A percentile compares a stretch with the other conserved stretches of the same genome.
These are phyloP conservation scores for Murraya paniculata DNA, from an alignment of 345 rosid genomes.

Conservation along the genomic window DNA sequence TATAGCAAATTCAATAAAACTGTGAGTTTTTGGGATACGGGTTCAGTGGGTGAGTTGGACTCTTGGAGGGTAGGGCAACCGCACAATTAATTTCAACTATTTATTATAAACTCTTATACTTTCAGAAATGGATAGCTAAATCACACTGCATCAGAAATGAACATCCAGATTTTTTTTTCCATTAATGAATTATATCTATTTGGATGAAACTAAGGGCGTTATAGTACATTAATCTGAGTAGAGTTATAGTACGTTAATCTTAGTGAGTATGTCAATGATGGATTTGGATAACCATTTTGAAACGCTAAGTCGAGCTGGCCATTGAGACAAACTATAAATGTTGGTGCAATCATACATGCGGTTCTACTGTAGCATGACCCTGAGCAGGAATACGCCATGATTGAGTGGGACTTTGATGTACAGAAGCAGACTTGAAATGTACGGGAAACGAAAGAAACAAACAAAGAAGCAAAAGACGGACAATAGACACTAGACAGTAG, in stretches of 20 bases:
- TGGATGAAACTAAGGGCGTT: too few relatives aligned
- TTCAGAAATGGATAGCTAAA: too few relatives aligned
- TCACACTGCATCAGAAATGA: too few relatives aligned
- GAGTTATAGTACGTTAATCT: too few relatives aligned
- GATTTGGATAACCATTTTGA: not conserved
- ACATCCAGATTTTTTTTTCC: too few relatives aligned
- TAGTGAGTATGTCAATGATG: too few relatives aligned
- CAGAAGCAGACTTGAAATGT: constrained; percentile 21
- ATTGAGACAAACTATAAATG: not conserved
- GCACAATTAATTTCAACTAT: not conserved
- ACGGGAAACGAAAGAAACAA: constrained; percentile 28
- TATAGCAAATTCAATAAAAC: not conserved
- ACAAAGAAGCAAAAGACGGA: not conserved
- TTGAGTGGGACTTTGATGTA: constrained; percentile 20
- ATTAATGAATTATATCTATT: too few relatives aligned
- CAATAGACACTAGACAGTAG: constrained; percentile 3
- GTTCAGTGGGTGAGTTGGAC: not conserved
- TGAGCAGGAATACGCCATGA: constrained; percentile 23
- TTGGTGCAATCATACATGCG: not conserved
- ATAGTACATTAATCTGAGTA: too few relatives aligned
- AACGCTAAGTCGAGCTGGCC: not conserved
- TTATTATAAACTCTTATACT: too few relatives aligned
- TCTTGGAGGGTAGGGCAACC: not conserved
- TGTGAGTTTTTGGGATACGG: not conserved
- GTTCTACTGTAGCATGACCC: not conserved